These are phyloP conservation scores for Mallotus nudiflorus DNA, from an alignment of 345 rosid genomes.

Conservation along the genomic window DNA sequence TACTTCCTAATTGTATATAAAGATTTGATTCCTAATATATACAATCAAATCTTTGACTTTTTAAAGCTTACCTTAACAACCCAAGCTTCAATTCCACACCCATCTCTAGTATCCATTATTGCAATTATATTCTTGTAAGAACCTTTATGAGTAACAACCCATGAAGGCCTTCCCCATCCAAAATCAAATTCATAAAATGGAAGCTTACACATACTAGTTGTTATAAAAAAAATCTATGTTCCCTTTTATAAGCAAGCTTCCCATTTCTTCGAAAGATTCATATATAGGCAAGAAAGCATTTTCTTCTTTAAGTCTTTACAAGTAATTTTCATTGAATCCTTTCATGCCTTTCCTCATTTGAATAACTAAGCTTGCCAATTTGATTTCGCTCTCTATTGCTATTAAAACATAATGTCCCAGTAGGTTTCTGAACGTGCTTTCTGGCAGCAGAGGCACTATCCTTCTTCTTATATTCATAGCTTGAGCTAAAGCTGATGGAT, in stretches of 20 bases:
- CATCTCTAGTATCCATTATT: slow-evolving; percentile 9
- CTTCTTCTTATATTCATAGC: slow-evolving; percentile 14
- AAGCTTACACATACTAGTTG: slow-evolving; percentile 7
- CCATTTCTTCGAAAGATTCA: too few species aligned
- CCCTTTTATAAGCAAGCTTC: neutral
- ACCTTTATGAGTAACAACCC: neutral
- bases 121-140: too few species aligned
- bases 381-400: neutral
- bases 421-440: neutral
- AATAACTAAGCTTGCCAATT: neutral
- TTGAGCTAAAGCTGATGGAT: neutral
- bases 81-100: too few species aligned
- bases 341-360: slow-evolving; percentile 4
- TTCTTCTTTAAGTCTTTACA: neutral
- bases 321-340: neutral
- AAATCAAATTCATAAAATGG: slow-evolving; percentile 1
- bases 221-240: neutral
- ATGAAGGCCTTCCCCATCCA: slow-evolving; percentile 18
- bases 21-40: too few species aligned
- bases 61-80: too few species aligned
- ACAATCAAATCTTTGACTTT: too few species aligned
- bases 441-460: slow-evolving; percentile 1
- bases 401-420: too few species aligned
- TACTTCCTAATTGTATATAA: too few species aligned
- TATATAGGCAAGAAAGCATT: neutral